Conservation (phyloP, 140 eudicot genomes). For the Senecio squalidus region DNA sequence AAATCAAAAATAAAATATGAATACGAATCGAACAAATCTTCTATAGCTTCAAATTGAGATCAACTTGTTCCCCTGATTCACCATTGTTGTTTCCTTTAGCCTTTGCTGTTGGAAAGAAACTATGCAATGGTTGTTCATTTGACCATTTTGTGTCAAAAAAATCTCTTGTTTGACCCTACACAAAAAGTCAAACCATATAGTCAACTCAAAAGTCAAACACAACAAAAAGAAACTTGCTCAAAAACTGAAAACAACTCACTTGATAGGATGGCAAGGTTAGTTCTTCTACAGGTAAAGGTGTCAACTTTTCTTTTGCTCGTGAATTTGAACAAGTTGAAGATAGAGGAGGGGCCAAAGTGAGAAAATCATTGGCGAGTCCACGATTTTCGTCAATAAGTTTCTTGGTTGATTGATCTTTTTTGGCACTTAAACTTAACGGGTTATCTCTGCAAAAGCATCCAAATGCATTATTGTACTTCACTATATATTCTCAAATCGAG, state of each 20-base stretch:
- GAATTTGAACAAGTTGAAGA: constrained; percentile 21
- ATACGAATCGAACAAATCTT: background rate
- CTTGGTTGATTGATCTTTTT: constrained; percentile 23
- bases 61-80: constrained; percentile 50
- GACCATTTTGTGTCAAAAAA: constrained; percentile 24
- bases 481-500: no score
- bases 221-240: background rate
- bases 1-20: background rate
- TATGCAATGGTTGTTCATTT: constrained; percentile 36
- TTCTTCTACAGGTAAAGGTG: constrained; percentile 11
- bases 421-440: constrained; percentile 23
- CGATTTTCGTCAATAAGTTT: constrained; percentile 25
- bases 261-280: constrained; percentile 22
- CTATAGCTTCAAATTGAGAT: constrained; percentile 65
- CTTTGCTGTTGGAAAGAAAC: constrained; percentile 52
- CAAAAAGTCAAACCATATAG: constrained; percentile 6
- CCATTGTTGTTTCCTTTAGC: constrained; percentile 26
- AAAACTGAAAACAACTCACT: constrained; percentile 24
- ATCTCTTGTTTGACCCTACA: constrained; percentile 33
- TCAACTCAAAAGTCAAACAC: constrained; percentile 3
- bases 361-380: constrained; percentile 50
- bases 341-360: constrained; percentile 62
- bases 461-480: no score
- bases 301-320: constrained; percentile 18
- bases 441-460: constrained; percentile 50